Percentiles rank a stretch among this genome's conserved stretches.
Conservation (phyloP, 352 stramenopile genomes). For the Phytophthora meadii region DNA sequence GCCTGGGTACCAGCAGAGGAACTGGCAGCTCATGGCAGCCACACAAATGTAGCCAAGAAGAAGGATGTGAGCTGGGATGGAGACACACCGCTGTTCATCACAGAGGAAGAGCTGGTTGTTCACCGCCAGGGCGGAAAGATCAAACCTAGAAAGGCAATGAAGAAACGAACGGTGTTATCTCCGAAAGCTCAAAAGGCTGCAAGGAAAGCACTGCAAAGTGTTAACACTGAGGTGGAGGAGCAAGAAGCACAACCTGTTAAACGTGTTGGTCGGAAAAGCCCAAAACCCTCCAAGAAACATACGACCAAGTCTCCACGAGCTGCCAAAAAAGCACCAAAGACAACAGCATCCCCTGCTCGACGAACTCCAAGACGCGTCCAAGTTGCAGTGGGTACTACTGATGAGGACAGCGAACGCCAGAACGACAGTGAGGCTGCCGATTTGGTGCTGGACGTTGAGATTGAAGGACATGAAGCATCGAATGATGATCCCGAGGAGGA, state of each 20-base stretch:
- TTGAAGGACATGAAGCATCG: constrained; percentile 32
- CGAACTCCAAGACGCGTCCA: constrained; percentile 39
- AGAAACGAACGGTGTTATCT: constrained; percentile 13
- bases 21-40: constrained; percentile 60
- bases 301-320: constrained; percentile 9
- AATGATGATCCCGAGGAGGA: constrained; percentile 18
- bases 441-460: constrained; percentile 66
- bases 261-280: constrained; percentile 16
- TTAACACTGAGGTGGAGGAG: constrained; percentile 10
- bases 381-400: constrained; percentile 55
- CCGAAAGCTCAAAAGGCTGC: constrained; percentile 12
- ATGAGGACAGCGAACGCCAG: constrained; percentile 59
- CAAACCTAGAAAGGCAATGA: constrained; percentile 12
- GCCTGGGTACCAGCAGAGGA: constrained; percentile 58
- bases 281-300: constrained; percentile 23
- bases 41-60: constrained; percentile 34
- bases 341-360: constrained; percentile 9
- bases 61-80: constrained; percentile 67
- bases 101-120: constrained; percentile 14
- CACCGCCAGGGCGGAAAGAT: constrained; percentile 9
- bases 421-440: constrained; percentile 51
- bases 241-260: constrained; percentile 13
- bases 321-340: constrained; percentile 20
- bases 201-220: constrained; percentile 21
- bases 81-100: constrained; percentile 48